Percentiles rank a stretch among this genome's conserved stretches.
These are phyloP conservation scores for Phoenix roebelenii DNA, from an alignment of 176 grass and related monocot genomes.

Conservation along the genomic window DNA sequence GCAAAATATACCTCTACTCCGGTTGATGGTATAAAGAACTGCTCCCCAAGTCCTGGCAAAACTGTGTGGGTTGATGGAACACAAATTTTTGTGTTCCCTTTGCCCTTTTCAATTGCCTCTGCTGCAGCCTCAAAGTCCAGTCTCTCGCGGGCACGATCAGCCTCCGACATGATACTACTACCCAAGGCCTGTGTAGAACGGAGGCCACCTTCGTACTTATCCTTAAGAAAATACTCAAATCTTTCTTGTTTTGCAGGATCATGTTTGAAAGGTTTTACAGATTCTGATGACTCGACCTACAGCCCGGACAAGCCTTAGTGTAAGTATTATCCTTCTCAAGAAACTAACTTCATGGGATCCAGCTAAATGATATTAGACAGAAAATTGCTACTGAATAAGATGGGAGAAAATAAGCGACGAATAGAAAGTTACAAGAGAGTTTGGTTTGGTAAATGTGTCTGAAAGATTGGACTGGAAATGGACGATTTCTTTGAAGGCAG, in stretches of 20 bases:
- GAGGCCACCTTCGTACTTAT: slow-evolving; percentile 80
- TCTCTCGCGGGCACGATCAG: slow-evolving; percentile 73
- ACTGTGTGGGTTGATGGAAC: slow-evolving; percentile 26
- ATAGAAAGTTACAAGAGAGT: slow-evolving; percentile 50
- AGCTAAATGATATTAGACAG: not conserved
- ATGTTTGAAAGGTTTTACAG: slow-evolving; percentile 64
- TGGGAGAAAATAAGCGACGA: not conserved
- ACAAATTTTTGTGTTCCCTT: slow-evolving; percentile 28
- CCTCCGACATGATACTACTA: slow-evolving; percentile 51
- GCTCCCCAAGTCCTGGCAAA: slow-evolving; percentile 41
- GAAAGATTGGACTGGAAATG: slow-evolving; percentile 64
- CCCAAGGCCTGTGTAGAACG: slow-evolving; percentile 34
- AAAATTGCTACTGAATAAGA: slow-evolving; percentile 12
- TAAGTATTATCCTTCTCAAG: too few species aligned
- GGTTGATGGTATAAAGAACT: slow-evolving; percentile 59
- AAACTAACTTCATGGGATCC: slow-evolving; percentile 1
- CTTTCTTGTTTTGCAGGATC: slow-evolving; percentile 80
- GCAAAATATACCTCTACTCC: slow-evolving; percentile 42
- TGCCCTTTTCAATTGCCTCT: slow-evolving; percentile 74
- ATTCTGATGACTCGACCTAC: slow-evolving; percentile 52
- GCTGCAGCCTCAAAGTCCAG: slow-evolving; percentile 92
- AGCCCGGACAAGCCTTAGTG: not conserved
- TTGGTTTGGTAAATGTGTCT: slow-evolving; percentile 68
- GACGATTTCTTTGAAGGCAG: slow-evolving; percentile 48
- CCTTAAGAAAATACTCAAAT: slow-evolving; percentile 85